These are phyloP conservation scores for Phyllosticta ampelicida DNA, from an alignment of 2,329 filamentous ascomycete species.

Conservation along the genomic window DNA sequence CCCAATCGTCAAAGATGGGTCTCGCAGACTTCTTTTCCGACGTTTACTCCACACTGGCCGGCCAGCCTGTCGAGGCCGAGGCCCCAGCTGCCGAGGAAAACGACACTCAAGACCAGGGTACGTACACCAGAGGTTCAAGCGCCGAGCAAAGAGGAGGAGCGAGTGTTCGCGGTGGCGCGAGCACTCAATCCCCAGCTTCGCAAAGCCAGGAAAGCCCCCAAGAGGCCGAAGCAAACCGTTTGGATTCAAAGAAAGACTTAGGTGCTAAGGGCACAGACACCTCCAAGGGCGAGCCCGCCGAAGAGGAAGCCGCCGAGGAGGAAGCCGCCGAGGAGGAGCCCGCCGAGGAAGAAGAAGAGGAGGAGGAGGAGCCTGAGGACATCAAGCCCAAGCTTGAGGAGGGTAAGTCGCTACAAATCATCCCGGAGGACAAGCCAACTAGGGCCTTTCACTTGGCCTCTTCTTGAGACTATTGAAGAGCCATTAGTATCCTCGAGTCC, in stretches of 20 bases:
- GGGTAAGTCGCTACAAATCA: slow-evolving; percentile 53
- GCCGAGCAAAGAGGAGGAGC: slow-evolving; percentile 21
- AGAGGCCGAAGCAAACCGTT: slow-evolving; percentile 15
- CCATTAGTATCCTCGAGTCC: background rate
- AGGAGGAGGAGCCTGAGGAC: slow-evolving; percentile 73
- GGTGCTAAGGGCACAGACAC: slow-evolving; percentile 25
- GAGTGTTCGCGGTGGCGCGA: slow-evolving; percentile 28
- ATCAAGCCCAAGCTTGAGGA: slow-evolving; percentile 82
- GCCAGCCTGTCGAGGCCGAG: slow-evolving; percentile 34
- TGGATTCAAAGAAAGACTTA: slow-evolving; percentile 3
- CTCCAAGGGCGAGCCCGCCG: slow-evolving; percentile 36
- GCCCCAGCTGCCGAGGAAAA: slow-evolving; percentile 31
- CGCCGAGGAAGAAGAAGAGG: slow-evolving; percentile 59
- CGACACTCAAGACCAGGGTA: slow-evolving; percentile 26
- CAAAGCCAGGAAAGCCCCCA: slow-evolving; percentile 29
- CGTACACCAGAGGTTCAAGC: slow-evolving; percentile 18
- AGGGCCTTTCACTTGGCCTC: background rate
- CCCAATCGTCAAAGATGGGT: slow-evolving; percentile 38
- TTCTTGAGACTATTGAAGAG: background rate
- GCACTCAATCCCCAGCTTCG: slow-evolving; percentile 25
- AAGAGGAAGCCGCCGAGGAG: slow-evolving; percentile 47
- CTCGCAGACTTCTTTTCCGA: slow-evolving; percentile 55
- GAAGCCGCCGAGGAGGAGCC: slow-evolving; percentile 57
- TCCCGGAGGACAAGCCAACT: background rate
- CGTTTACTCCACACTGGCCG: slow-evolving; percentile 53